Percentiles rank a stretch among this genome's conserved stretches.
These are phyloP conservation scores for Pulveroboletus sp. DNA, from an alignment of 768 basidiomycete genomes.

Conservation along the genomic window DNA sequence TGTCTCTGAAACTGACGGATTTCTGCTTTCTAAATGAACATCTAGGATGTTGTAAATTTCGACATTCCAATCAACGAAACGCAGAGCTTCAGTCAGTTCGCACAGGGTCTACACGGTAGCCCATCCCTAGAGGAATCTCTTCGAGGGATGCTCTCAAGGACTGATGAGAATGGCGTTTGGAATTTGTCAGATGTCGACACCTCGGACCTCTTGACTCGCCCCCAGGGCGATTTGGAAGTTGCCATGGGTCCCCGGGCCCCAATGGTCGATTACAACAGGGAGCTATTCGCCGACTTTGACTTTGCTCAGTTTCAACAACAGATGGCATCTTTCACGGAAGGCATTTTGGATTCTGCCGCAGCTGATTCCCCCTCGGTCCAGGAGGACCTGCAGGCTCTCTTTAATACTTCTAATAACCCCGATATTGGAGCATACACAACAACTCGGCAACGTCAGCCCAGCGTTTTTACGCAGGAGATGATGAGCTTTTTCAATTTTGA, in stretches of 20 bases:
- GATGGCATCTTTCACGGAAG: constrained; percentile 1
- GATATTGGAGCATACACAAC: constrained; percentile 12
- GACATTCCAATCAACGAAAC: constrained; percentile 10
- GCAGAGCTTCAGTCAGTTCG: constrained; percentile 3
- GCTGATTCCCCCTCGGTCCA: neutral
- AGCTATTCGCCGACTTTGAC: constrained; percentile 23
- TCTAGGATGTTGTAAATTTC: constrained; percentile 12
- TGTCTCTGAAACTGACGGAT: neutral
- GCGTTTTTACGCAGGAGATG: constrained; percentile 26
- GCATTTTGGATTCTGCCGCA: constrained; percentile 1
- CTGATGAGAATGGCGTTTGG: constrained; percentile 34
- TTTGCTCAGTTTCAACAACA: constrained; percentile 12
- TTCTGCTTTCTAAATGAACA: neutral
- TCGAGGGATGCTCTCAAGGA: constrained; percentile 29
- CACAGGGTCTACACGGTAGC: neutral
- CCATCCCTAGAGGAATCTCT: constrained; percentile 20
- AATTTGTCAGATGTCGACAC: constrained; percentile 32
- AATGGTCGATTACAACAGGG: constrained; percentile 5
- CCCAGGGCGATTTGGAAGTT: constrained; percentile 37
- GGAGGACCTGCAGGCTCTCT: constrained; percentile 21
- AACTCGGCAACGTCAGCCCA: constrained; percentile 18
- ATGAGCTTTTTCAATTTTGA: constrained; percentile 40
- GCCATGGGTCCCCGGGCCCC: constrained; percentile 12
- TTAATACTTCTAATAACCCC: constrained; percentile 12
- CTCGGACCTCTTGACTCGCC: constrained; percentile 28